Evolutionary conservation across 345 rosid genomes (phyloP).

Genomic region (Eucalyptus erythrocorys): DNA sequence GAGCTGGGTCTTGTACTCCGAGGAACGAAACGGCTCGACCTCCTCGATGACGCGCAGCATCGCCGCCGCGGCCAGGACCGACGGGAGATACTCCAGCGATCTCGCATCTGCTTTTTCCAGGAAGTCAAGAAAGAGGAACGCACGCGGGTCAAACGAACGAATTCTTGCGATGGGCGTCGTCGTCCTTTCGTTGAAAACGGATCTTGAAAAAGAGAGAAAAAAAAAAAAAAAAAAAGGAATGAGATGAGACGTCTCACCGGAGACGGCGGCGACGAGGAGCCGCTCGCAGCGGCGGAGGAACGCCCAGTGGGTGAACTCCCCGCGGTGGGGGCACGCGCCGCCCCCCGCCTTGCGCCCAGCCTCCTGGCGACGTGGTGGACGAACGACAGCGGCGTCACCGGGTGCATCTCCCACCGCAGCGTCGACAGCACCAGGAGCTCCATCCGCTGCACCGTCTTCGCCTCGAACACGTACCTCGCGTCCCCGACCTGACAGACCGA

Average conservation of each 20-base stretch:
- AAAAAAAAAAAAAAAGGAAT: neutral
- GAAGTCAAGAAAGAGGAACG: neutral
- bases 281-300: constrained; percentile 58
- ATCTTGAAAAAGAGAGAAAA: neutral
- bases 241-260: constrained; percentile 26
- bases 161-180: neutral
- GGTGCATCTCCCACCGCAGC: constrained; percentile 90
- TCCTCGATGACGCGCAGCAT: constrained; percentile 63
- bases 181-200: neutral
- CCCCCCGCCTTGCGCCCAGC: constrained; percentile 46
- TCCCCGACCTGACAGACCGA: constrained; percentile 39
- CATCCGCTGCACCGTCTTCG: constrained; percentile 89
- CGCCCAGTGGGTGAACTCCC: constrained; percentile 19
- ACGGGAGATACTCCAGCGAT: constrained; percentile 57
- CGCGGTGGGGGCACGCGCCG: neutral
- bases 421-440: constrained; percentile 85
- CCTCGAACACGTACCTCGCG: constrained; percentile 59
- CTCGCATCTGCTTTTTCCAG: constrained; percentile 38
- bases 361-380: constrained; percentile 63
- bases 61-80: constrained; percentile 75
- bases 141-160: neutral
- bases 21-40: constrained; percentile 36
- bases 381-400: constrained; percentile 72
- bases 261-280: constrained; percentile 44
- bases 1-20: constrained; percentile 43